Evolutionary conservation across 1,284 basidiomycete genomes (phyloP).

Genomic region (Melampsora larici-populina): DNA sequence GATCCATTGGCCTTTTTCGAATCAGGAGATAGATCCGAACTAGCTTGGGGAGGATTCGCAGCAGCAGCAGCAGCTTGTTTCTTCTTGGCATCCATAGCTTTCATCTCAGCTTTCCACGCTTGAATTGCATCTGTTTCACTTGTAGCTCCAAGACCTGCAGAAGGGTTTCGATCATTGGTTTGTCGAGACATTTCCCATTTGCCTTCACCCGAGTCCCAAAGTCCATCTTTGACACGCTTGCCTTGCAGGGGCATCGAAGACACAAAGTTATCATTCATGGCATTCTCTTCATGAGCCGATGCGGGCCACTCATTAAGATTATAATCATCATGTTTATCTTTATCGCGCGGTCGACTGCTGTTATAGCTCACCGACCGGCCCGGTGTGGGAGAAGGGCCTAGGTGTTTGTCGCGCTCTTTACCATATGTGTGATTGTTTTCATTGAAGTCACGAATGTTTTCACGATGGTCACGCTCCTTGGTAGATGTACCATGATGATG

Average conservation of each 20-base stretch:
- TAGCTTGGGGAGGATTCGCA: conserved; percentile 3
- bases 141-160: conserved; percentile 6
- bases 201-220: conserved; percentile 40
- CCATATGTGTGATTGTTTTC: too few relatives aligned
- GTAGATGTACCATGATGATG: conserved; percentile 9
- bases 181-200: conserved; percentile 38
- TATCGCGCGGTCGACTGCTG: too few relatives aligned
- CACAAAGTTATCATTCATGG: background rate
- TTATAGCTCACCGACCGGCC: too few relatives aligned
- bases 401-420: too few relatives aligned
- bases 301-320: background rate
- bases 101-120: conserved; percentile 43
- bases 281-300: conserved; percentile 3
- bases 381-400: too few relatives aligned
- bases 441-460: too few relatives aligned
- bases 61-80: conserved; percentile 22
- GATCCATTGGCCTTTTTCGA: background rate
- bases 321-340: background rate
- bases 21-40: background rate
- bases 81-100: conserved; percentile 41
- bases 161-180: background rate
- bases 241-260: conserved; percentile 7
- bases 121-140: conserved; percentile 42
- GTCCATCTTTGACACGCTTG: conserved; percentile 37
- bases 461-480: conserved; percentile 2